Percentiles rank a stretch among this genome's conserved stretches.
These are phyloP conservation scores for Starmerella cellae DNA, from an alignment of 805 yeast species.

Conservation along the genomic window DNA sequence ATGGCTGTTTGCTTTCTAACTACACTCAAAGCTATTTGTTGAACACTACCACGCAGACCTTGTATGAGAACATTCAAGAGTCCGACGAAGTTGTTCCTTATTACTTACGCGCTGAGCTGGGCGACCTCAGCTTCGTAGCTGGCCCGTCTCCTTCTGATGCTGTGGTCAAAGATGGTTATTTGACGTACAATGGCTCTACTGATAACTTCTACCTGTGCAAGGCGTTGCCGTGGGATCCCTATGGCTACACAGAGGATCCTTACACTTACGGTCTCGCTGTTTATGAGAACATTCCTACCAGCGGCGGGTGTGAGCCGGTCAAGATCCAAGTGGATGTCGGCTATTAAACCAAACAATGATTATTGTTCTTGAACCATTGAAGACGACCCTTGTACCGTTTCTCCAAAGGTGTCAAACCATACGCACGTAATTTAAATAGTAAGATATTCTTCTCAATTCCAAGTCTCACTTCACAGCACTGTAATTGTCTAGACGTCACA, in stretches of 20 bases:
- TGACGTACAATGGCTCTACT: slow-evolving; percentile 6
- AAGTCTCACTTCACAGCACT: no score
- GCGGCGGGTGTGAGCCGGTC: slow-evolving; percentile 6
- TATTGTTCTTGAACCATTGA: no score
- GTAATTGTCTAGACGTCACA: no score
- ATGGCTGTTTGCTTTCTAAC: slow-evolving; percentile 8
- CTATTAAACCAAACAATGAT: no score
- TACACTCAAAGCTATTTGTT: not conserved
- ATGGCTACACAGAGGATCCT: slow-evolving; percentile 1
- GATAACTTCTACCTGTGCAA: slow-evolving; percentile 11
- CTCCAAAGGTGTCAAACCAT: no score
- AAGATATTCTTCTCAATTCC: no score
- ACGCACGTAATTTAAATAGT: no score
- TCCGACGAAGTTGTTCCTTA: not conserved
- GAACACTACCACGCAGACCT: not conserved
- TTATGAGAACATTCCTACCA: slow-evolving; percentile 1
- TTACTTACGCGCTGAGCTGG: not conserved
- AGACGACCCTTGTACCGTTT: no score
- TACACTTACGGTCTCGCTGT: slow-evolving; percentile 6
- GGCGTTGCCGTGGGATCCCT: slow-evolving; percentile 10
- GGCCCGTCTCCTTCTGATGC: not conserved
- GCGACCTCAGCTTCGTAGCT: not conserved
- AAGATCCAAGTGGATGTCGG: slow-evolving; percentile 7
- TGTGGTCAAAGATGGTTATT: slow-evolving; percentile 1
- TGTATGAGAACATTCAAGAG: not conserved